Conservation (phyloP, 2,329 filamentous ascomycete species). For the Diaporthe vexans region DNA sequence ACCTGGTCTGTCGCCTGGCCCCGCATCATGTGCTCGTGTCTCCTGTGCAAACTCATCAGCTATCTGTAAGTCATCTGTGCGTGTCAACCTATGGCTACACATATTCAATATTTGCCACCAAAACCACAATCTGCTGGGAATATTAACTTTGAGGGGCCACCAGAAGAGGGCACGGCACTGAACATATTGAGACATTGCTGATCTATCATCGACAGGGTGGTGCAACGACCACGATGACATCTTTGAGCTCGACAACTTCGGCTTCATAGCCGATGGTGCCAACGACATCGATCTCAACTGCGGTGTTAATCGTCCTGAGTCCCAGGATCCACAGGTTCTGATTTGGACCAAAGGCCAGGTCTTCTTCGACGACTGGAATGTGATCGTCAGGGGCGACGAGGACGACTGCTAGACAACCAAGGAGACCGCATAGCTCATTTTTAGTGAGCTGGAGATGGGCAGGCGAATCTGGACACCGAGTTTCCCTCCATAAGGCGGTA, state of each 20-base stretch:
- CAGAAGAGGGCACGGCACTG: neutral
- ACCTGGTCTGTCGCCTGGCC: conserved; percentile 11
- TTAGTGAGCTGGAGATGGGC: neutral
- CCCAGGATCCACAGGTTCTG: too few relatives aligned
- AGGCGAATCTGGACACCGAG: neutral
- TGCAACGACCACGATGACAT: neutral
- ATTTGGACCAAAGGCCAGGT: conserved; percentile 20
- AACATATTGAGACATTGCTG: neutral
- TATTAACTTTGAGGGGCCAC: too few relatives aligned
- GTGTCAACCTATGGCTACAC: too few relatives aligned
- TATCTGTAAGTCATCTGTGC: neutral
- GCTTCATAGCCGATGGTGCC: conserved; percentile 22
- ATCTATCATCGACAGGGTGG: neutral
- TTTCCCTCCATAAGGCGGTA: neutral
- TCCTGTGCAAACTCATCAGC: conserved; percentile 18
- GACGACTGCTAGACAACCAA: neutral
- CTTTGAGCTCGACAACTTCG: neutral
- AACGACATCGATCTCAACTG: conserved; percentile 10
- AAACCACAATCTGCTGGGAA: neutral
- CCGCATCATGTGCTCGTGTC: conserved; percentile 26
- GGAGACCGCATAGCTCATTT: neutral
- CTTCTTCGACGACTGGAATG: conserved; percentile 33
- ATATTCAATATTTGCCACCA: neutral
- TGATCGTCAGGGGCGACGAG: conserved; percentile 21
- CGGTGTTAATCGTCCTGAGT: neutral